Evolutionary conservation across 2,329 filamentous ascomycete species (phyloP), one percentile per base, ranked within the genome.

Genomic region (Aspergillus floridensis): DNA sequence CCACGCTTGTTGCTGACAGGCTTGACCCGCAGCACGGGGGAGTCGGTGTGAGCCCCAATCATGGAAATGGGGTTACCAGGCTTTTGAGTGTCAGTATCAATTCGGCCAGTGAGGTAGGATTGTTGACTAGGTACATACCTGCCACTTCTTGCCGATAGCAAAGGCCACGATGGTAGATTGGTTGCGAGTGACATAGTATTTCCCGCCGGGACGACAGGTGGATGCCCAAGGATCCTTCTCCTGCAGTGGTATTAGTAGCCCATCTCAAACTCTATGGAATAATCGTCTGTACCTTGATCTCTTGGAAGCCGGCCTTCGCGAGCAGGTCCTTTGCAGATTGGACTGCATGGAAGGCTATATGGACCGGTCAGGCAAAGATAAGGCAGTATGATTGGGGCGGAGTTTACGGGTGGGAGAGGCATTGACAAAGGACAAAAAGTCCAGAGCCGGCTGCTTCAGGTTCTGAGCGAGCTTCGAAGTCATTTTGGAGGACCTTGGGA

Each of bases 131-230:
- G 26, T 10, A 24, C 67, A 60, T 68, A 80, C 79, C 73, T 88
- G 89, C 93, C 93, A 99, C 80, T 90, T 88, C 70, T 87, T 86
- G 71, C 93, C 93, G 70, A 98, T 89, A 63, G 91, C 90, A 77
- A 98, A 98, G 64, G 93, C 93, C 59, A 96, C 86, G 65, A 98
- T 90, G 52, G 93, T 96, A 26, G 92, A 96, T 60, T 86, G 88
- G 79, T 98, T 98, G 65, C 93, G 89, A 51, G 93, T 98, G 70
- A 97, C 86, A 79, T 93, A 97, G 82, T 98, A 98, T 79, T 96
- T 97, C 64, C 93, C 93, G 63, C 93, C 93, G 22, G 92, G 91
- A 59, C 87, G 85, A 63, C 96, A 84, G 49, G 84, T 86, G 1
- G 88, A 86, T 14, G 89, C 85, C 93, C 95, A 98, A 50, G 90